Conservation (phyloP, 2,329 filamentous ascomycete genomes). For the Ophiosphaerella herpotricha region DNA sequence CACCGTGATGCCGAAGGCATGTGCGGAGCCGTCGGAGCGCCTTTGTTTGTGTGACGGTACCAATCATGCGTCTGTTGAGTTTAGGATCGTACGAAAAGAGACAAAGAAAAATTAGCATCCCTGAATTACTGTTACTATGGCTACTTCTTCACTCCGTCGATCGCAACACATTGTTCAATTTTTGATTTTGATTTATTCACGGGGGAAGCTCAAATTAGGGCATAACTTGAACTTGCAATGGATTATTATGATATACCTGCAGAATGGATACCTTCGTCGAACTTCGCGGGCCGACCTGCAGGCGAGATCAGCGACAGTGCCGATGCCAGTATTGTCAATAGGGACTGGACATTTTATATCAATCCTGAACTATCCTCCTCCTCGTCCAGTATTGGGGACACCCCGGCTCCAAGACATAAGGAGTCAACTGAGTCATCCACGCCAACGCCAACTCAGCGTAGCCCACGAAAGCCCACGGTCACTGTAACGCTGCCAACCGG, state of each 20-base stretch:
- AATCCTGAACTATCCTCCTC: slow-evolving; percentile 7
- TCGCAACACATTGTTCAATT: background rate
- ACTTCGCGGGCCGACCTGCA: slow-evolving; percentile 29
- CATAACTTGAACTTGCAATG: slow-evolving; percentile 14
- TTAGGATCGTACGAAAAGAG: background rate
- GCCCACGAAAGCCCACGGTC: slow-evolving; percentile 7
- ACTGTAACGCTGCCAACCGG: slow-evolving; percentile 7
- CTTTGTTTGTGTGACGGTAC: background rate
- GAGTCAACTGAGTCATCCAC: slow-evolving; percentile 4
- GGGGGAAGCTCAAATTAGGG: background rate
- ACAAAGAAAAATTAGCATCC: slow-evolving; percentile 9
- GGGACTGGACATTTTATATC: slow-evolving; percentile 12
- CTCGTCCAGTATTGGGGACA: slow-evolving; percentile 15
- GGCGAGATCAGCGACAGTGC: slow-evolving; percentile 26
- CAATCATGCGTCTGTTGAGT: background rate
- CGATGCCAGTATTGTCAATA: slow-evolving; percentile 9
- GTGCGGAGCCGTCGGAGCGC: background rate
- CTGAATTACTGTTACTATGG: background rate
- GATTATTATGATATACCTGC: slow-evolving; percentile 29
- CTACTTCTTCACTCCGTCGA: background rate
- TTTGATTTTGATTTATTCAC: background rate
- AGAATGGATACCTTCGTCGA: slow-evolving; percentile 26
- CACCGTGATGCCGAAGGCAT: background rate
- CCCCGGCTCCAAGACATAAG: slow-evolving; percentile 8
- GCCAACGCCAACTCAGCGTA: background rate